A percentile compares a stretch with the other conserved stretches of the same genome.
Evolutionary conservation across 345 rosid genomes (phyloP).

Genomic region (Geranium rotundifolium): DNA sequence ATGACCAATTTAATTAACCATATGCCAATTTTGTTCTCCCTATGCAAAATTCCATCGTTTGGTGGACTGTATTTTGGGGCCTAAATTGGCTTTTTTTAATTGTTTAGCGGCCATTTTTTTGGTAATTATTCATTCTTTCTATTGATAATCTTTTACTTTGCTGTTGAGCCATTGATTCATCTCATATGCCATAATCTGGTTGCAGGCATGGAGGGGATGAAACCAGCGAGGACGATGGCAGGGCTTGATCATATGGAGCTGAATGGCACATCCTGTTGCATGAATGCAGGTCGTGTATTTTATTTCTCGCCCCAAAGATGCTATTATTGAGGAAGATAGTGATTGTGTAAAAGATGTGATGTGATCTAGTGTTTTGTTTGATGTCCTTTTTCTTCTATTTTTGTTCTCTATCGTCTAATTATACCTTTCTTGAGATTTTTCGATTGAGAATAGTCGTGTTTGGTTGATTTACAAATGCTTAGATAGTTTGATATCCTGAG

Average conservation of each 20-base stretch:
- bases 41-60: no score
- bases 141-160: not conserved
- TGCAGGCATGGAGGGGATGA: constrained; percentile 82
- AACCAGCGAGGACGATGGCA: constrained; percentile 43
- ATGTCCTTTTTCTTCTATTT: constrained; percentile 14
- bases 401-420: no score
- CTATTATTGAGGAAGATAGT: constrained; percentile 12
- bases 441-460: not conserved
- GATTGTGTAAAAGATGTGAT: constrained; percentile 15
- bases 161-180: not conserved
- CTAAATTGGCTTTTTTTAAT: no score
- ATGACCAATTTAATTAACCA: no score
- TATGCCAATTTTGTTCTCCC: no score
- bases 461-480: not conserved
- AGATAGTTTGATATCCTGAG: not conserved
- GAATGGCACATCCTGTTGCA: constrained; percentile 1
- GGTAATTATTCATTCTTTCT: not conserved
- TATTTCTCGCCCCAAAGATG: constrained; percentile 9
- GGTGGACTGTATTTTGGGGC: no score
- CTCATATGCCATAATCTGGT: constrained; percentile 6
- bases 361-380: constrained; percentile 20
- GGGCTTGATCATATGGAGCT: constrained; percentile 36
- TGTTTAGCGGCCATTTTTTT: not conserved
- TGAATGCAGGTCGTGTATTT: constrained; percentile 15
- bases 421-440: not conserved